Conservation (phyloP, 202 grass and related monocot genomes). For the Setaria viridis region DNA sequence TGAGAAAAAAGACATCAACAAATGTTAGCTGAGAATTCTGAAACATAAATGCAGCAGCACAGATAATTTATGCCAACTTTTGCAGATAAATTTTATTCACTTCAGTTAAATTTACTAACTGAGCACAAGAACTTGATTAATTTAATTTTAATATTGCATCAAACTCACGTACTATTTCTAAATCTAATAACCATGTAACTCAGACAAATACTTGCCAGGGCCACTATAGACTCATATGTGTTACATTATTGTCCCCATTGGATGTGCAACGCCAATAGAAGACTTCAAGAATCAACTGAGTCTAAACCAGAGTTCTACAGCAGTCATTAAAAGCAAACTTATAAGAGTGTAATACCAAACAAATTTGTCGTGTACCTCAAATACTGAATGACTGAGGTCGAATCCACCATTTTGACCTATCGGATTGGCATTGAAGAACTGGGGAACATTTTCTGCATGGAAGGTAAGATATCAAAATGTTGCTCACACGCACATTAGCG, state of each 20-base stretch:
- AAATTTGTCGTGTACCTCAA: conserved; percentile 57
- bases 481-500: conserved; percentile 5
- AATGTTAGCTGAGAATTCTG: background rate
- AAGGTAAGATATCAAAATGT: conserved; percentile 20
- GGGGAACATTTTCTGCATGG: conserved; percentile 57
- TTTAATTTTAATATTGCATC: background rate
- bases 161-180: background rate
- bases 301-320: background rate
- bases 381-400: conserved; percentile 62
- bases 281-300: background rate
- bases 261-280: background rate
- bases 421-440: conserved; percentile 40
- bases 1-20: conserved; percentile 14
- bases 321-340: background rate
- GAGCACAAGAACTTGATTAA: background rate
- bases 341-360: conserved; percentile 3
- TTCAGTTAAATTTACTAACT: background rate
- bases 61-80: background rate
- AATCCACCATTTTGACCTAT: conserved; percentile 79
- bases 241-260: background rate
- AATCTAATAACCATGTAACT: background rate
- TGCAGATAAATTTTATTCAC: background rate
- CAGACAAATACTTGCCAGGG: background rate
- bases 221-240: background rate
- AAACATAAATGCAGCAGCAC: background rate